Percentiles rank a stretch among this genome's conserved stretches.
phyloP scores from a whole-genome alignment of 805 yeast species.

The Metschnikowia lochheadii region DNA sequence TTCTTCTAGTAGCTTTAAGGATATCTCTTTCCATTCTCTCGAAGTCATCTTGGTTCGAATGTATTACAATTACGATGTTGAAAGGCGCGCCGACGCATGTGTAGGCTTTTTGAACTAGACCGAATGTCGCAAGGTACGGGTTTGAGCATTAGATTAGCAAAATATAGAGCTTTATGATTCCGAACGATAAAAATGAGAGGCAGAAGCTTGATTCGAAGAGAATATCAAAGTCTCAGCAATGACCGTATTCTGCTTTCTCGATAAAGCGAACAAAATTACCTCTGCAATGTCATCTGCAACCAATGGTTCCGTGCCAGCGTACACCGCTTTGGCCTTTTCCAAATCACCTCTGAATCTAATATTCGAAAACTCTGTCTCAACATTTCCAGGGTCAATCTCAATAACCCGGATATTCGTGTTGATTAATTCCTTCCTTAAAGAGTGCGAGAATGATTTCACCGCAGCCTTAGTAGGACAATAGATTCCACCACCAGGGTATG shows the following conservation, averaged over 20 bases:
- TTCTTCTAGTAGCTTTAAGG: slow-evolving; percentile 27
- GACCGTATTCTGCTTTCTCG: slow-evolving; percentile 69
- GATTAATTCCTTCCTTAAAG: slow-evolving; percentile 70
- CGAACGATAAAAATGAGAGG: slow-evolving; percentile 50
- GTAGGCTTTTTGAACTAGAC: neutral
- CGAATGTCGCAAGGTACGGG: neutral
- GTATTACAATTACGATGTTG: neutral
- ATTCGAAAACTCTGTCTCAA: slow-evolving; percentile 71
- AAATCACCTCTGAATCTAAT: slow-evolving; percentile 63
- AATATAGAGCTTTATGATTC: neutral
- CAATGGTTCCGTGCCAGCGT: slow-evolving; percentile 65
- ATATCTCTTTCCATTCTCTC: slow-evolving; percentile 14
- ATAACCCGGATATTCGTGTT: slow-evolving; percentile 66
- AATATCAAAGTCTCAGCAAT: slow-evolving; percentile 79
- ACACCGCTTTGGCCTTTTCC: slow-evolving; percentile 58
- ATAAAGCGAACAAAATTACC: slow-evolving; percentile 58
- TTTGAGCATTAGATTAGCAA: neutral
- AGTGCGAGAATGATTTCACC: slow-evolving; percentile 65
- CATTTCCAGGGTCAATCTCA: slow-evolving; percentile 76
- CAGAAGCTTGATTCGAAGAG: slow-evolving; percentile 81
- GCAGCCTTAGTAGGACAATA: slow-evolving; percentile 77
- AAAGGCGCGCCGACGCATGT: neutral
- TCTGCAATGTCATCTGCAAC: slow-evolving; percentile 74
- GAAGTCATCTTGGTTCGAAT: neutral
- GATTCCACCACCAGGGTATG: slow-evolving; percentile 75